Percentiles rank a stretch among this genome's conserved stretches.
These are phyloP conservation scores for Drechslerella stenobrocha DNA, from an alignment of 2,329 filamentous ascomycete species.

Conservation along the genomic window DNA sequence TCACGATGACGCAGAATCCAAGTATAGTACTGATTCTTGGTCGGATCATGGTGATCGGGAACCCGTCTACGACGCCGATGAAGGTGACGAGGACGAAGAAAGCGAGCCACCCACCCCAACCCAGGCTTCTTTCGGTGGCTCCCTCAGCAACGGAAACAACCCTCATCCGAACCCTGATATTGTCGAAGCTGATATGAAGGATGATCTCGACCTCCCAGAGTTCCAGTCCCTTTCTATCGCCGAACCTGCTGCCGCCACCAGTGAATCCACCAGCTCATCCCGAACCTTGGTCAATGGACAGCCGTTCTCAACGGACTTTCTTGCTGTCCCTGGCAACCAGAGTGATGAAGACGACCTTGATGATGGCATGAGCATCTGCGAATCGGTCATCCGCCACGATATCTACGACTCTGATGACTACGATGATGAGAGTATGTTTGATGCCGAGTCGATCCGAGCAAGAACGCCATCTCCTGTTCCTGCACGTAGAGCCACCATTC, in stretches of 20 bases:
- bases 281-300: conserved; percentile 13
- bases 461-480: conserved; percentile 66
- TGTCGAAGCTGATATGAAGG: conserved; percentile 7
- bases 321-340: conserved; percentile 6
- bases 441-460: conserved; percentile 47
- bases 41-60: conserved; percentile 72
- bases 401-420: conserved; percentile 58
- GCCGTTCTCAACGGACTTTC: conserved; percentile 14
- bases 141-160: conserved; percentile 47
- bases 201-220: conserved; percentile 27
- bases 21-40: conserved; percentile 30
- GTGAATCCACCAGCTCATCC: conserved; percentile 9
- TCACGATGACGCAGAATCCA: conserved; percentile 31
- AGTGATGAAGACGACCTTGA: conserved; percentile 56
- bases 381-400: conserved; percentile 82
- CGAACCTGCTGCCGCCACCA: conserved; percentile 2
- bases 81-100: conserved; percentile 57
- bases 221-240: conserved; percentile 14
- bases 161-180: no score
- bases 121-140: conserved; percentile 51
- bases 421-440: conserved; percentile 52
- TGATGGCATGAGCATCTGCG: conserved; percentile 66
- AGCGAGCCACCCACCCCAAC: conserved; percentile 59
- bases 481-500: conserved; percentile 83
- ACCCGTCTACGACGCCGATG: conserved; percentile 59